Percentiles rank a stretch among this genome's conserved stretches.
phyloP scores from a whole-genome alignment of 176 grass and related monocot species.

The Oropetium thomaeum region DNA sequence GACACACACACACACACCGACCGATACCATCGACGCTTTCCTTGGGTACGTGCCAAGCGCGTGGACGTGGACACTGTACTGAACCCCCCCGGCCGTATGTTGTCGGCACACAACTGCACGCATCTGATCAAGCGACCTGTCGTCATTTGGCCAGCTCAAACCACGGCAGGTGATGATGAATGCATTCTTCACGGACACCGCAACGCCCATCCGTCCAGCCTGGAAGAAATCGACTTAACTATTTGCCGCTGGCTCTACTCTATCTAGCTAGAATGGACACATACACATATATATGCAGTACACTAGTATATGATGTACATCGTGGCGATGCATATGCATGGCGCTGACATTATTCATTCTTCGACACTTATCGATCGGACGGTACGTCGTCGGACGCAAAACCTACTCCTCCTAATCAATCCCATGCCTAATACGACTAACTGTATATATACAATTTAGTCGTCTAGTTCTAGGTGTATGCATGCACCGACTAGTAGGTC shows the following conservation, averaged over 20 bases:
- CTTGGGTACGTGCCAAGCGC: not conserved
- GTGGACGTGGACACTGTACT: slow-evolving; percentile 1
- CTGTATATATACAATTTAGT: too few relatives aligned
- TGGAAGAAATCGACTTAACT: not conserved
- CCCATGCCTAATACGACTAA: too few relatives aligned
- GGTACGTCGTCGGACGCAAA: not conserved
- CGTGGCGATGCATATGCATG: not conserved
- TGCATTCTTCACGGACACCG: too few relatives aligned
- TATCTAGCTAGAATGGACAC: too few relatives aligned
- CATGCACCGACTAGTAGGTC: not conserved
- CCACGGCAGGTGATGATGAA: not conserved
- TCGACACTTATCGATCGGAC: not conserved
- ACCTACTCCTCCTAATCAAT: not conserved
- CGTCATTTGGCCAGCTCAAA: slow-evolving; percentile 1
- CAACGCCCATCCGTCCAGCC: not conserved
- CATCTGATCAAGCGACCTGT: not conserved
- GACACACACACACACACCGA: too few relatives aligned
- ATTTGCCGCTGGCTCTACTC: not conserved
- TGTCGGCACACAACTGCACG: not conserved
- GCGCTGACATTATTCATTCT: not conserved
- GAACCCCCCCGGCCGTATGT: not conserved
- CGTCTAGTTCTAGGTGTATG: too few relatives aligned
- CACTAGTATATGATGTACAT: too few relatives aligned
- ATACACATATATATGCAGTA: not conserved
- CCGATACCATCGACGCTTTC: not conserved